Evolutionary conservation across 202 grass and related monocot species (phyloP), one percentile per base, ranked within the genome.

Genomic region (Thinopyrum obtusiflorum): DNA sequence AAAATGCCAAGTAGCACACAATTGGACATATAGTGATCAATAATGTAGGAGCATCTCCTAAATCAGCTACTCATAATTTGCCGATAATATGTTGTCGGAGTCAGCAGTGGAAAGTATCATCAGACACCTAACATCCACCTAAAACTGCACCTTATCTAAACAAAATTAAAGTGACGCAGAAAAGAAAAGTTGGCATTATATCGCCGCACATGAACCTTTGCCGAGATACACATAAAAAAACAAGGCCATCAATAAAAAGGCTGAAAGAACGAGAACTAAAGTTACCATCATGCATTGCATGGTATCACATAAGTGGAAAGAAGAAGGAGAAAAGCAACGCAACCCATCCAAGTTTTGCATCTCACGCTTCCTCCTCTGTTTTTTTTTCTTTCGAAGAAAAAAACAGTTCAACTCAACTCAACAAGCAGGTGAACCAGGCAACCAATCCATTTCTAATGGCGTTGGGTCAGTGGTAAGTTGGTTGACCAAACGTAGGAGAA

Each of bases 181-280:
- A 24, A 60, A 66, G 70, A 73, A 37, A 79, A 57, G 79, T 9
- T n/a, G 65, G 79, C 57, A 72, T 76, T 75, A 75, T 78, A 86
- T 86, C 64, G 81, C 80, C 8, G 46, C 69, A 5, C 88, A 26
- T 73, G 79, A 73, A 72, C 83, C 55, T 89, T 89, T 60, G 42
- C 36, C 6, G n/a, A 29, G 21, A 70, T 10, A 77, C 40, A 68
- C 47, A 21, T 74, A 73, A 17, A 74, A 70, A 44, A 25, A 80
- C 61, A 8, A 12, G 23, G 51, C 51, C 17, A 55, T 55, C 17
- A 55, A 55, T 39, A 62, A 31, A 65, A 63, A 31, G 39, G 55
- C 7, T 10, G 6, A 47, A 67, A 31, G 64, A 65, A 23, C 1
- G 0, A 66, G 61, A 40, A 49, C 71, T 51, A 74, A 74, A 74